phyloP scores from a whole-genome alignment of 371 early-diverging fungal genomes.

The Paraphysoderma sedebokerense region DNA sequence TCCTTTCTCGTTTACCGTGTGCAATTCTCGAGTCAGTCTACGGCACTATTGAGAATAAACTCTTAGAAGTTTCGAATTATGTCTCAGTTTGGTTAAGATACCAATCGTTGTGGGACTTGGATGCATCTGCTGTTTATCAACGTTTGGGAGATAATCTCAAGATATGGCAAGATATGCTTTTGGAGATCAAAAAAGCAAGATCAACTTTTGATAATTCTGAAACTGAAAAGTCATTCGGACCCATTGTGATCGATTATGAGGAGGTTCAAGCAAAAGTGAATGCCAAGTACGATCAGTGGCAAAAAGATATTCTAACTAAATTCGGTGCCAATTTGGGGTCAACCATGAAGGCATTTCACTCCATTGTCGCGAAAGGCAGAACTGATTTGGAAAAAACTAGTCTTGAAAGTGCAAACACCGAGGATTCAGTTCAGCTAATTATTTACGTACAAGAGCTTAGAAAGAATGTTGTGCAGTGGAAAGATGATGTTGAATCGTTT shows the following conservation, averaged over 20 bases:
- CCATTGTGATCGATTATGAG: conserved; percentile 80
- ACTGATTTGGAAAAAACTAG: conserved; percentile 66
- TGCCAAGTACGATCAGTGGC: conserved; percentile 94
- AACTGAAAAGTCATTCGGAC: conserved; percentile 72
- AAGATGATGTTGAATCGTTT: conserved; percentile 64
- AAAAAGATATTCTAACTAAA: conserved; percentile 79
- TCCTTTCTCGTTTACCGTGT: conserved; percentile 54
- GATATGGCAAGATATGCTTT: conserved; percentile 83
- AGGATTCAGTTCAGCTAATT: conserved; percentile 84
- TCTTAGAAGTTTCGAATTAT: conserved; percentile 61
- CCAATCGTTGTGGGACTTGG: conserved; percentile 95
- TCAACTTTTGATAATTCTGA: conserved; percentile 91
- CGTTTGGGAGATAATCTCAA: conserved; percentile 78
- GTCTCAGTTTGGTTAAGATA: conserved; percentile 91
- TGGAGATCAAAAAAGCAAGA: conserved; percentile 87
- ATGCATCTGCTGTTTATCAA: conserved; percentile 58
- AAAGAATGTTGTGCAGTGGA: conserved; percentile 70
- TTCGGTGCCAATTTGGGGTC: conserved; percentile 71
- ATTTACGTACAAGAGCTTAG: conserved; percentile 92
- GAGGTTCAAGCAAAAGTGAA: conserved; percentile 96
- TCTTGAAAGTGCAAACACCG: conserved; percentile 65
- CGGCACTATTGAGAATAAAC: conserved; percentile 59
- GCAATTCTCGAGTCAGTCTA: conserved; percentile 58
- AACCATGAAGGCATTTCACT: conserved; percentile 71
- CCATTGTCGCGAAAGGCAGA: conserved; percentile 58